Evolutionary conservation across 768 basidiomycete species (phyloP), one percentile per base, ranked within the genome.

Genomic region (Trametopsis cervina): DNA sequence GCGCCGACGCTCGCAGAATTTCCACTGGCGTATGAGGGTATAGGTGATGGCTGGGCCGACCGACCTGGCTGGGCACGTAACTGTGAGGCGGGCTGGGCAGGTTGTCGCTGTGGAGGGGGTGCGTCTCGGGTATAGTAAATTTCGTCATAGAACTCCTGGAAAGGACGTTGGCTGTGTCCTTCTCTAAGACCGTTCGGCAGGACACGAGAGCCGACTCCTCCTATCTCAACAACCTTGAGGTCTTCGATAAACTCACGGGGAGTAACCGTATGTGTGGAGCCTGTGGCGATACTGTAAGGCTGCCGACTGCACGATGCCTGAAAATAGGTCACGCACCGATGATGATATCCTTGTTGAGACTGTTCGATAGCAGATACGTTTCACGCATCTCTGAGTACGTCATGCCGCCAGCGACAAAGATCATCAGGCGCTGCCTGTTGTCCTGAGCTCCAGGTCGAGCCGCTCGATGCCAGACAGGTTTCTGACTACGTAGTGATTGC

Each of bases 381-480:
- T 92, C 81, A 51, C 95, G 76, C 66, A 94, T 85, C 66, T 99
- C 96, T 0, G 93, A 95, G 63, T 92, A 93, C 1, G 96, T 94
- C 77, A 94, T 83, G 2, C 96, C 96, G 27, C 96, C 96, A 12
- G 89, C 88, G 20, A 97, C 73, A 65, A 98, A 98, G 15, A 97
- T 78, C 27, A 99, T 73, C 12, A 96, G 59, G 23, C 95, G 77
- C 64, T 90, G 85, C 50, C 80, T 76, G 43, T 76, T 73, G 27
- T 83, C 70, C 25, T 68, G 58, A 2, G 69, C 62, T 21, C 70
- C 75, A 3, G 78, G 63, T 55, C 75, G 77, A 4, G 80, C 80
- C 1, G 85, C 83, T 57, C 84, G 80, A 62, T 92, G 89, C 93
- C 91, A 94, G 41, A 79, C 83, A 5, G 91, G 90, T 62, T 89